Percentiles rank a stretch among this genome's conserved stretches.
Evolutionary conservation across 164 flowering plant species (phyloP).

Genomic region (Berberis vulgaris): DNA sequence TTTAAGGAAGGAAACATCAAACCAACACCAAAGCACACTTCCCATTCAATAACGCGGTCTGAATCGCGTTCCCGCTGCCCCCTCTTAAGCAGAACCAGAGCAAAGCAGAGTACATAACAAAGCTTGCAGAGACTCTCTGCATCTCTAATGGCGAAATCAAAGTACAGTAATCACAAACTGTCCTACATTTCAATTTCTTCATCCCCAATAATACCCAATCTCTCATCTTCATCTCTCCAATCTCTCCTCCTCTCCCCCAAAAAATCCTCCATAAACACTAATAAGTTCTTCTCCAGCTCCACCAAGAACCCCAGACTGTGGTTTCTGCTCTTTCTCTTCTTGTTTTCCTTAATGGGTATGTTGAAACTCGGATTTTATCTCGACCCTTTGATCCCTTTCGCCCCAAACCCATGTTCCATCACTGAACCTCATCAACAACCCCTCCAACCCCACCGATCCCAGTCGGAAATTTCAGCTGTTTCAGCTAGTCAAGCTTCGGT

Average conservation of each 20-base stretch:
- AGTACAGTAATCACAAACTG: constrained; percentile 24
- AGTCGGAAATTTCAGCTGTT: not conserved
- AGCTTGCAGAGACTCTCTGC: not conserved
- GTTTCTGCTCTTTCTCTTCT: constrained; percentile 26
- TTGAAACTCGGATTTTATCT: constrained; percentile 39
- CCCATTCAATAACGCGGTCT: too few relatives aligned
- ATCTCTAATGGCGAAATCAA: constrained; percentile 37
- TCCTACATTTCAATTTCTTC: constrained; percentile 50
- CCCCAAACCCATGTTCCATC: constrained; percentile 39
- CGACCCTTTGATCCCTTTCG: constrained; percentile 31
- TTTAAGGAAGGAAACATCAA: too few relatives aligned
- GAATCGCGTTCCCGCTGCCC: too few relatives aligned
- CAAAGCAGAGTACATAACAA: too few relatives aligned
- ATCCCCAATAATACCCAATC: constrained; percentile 25
- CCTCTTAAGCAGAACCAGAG: too few relatives aligned
- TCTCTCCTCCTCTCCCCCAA: constrained; percentile 32
- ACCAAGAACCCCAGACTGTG: constrained; percentile 33
- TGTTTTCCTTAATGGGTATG: constrained; percentile 46
- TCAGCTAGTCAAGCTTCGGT: not conserved
- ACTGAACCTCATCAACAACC: constrained; percentile 5
- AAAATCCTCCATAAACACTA: constrained; percentile 17
- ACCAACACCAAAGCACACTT: too few relatives aligned
- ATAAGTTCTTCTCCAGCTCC: constrained; percentile 3
- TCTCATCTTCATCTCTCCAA: constrained; percentile 43
- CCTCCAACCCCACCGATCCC: not conserved